These are phyloP conservation scores for Linnemannia hyalina DNA, from an alignment of 192 early-diverging fungal species.

Conservation along the genomic window DNA sequence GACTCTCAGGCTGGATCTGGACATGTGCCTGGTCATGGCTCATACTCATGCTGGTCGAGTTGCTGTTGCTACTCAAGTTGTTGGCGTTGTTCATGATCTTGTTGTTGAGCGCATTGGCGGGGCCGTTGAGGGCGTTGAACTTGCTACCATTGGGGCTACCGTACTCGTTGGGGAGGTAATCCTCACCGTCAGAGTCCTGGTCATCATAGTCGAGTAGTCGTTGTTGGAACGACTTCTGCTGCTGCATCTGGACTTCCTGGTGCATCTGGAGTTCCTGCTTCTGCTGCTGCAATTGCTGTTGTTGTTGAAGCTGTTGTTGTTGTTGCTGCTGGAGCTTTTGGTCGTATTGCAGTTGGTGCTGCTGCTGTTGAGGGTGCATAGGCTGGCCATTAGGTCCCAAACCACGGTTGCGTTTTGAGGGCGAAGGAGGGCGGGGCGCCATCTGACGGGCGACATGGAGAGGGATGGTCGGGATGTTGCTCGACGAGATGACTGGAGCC, in stretches of 20 bases:
- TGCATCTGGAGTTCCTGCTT: constrained; percentile 6
- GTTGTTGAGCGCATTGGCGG: neutral
- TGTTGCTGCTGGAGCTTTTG: constrained; percentile 31
- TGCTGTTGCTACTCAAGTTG: constrained; percentile 4
- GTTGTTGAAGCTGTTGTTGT: constrained; percentile 17
- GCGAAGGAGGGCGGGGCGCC: constrained; percentile 63
- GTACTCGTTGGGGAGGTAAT: constrained; percentile 26
- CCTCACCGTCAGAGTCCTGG: constrained; percentile 49
- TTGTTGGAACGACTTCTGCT: constrained; percentile 31
- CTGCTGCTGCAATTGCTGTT: constrained; percentile 15
- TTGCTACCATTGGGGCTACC: neutral
- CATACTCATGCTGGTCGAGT: constrained; percentile 10
- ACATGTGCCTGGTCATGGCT: constrained; percentile 8
- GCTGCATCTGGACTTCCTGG: constrained; percentile 16
- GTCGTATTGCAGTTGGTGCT: constrained; percentile 35
- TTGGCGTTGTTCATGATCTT: neutral
- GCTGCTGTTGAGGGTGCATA: constrained; percentile 38
- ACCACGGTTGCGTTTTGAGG: constrained; percentile 32
- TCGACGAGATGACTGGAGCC: constrained; percentile 72
- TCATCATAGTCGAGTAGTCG: constrained; percentile 46
- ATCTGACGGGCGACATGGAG: constrained; percentile 67
- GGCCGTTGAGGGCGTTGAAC: neutral
- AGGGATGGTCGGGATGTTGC: constrained; percentile 68
- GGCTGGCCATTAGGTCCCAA: constrained; percentile 45
- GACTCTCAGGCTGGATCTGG: neutral